These are phyloP conservation scores for Parmelia sp. DNA, from an alignment of 495 filamentous ascomycete species.

Conservation along the genomic window DNA sequence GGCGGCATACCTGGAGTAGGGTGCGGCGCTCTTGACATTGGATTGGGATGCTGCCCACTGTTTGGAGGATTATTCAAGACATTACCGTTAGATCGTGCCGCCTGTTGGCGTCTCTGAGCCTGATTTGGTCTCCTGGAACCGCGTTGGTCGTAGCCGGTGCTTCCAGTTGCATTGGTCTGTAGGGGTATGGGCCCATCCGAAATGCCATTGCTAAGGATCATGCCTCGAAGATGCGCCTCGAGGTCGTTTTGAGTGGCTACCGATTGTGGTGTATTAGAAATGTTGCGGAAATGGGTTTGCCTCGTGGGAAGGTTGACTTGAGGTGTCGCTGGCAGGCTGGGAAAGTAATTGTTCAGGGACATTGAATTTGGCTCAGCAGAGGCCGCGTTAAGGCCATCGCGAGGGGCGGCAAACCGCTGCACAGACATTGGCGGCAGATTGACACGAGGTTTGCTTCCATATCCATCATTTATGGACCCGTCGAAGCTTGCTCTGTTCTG, in stretches of 20 bases:
- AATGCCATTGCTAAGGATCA: slow-evolving; percentile 40
- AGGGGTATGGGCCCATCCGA: not conserved
- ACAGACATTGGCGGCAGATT: slow-evolving; percentile 1
- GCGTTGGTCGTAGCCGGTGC: not conserved
- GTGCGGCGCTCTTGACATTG: not conserved
- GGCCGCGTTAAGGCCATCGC: not conserved
- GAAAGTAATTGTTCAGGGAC: slow-evolving; percentile 4
- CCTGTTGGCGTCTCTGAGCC: slow-evolving; percentile 8
- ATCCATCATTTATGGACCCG: not conserved
- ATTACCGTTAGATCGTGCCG: not conserved
- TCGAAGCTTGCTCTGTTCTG: not conserved
- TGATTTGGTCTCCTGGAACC: slow-evolving; percentile 5
- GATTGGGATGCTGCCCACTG: not conserved
- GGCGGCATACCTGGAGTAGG: not conserved
- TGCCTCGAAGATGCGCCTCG: slow-evolving; percentile 37
- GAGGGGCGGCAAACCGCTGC: not conserved
- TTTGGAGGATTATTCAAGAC: not conserved
- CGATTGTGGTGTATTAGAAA: not conserved
- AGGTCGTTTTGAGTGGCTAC: slow-evolving; percentile 17
- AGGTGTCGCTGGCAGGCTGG: slow-evolving; percentile 3
- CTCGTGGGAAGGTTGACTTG: slow-evolving; percentile 10
- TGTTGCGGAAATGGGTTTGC: not conserved
- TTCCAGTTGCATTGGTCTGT: not conserved
- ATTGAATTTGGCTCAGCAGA: slow-evolving; percentile 6
- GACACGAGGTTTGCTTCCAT: slow-evolving; percentile 2